phyloP scores from a whole-genome alignment of 169 alveolate genomes.

The Cystoisospora suis region DNA sequence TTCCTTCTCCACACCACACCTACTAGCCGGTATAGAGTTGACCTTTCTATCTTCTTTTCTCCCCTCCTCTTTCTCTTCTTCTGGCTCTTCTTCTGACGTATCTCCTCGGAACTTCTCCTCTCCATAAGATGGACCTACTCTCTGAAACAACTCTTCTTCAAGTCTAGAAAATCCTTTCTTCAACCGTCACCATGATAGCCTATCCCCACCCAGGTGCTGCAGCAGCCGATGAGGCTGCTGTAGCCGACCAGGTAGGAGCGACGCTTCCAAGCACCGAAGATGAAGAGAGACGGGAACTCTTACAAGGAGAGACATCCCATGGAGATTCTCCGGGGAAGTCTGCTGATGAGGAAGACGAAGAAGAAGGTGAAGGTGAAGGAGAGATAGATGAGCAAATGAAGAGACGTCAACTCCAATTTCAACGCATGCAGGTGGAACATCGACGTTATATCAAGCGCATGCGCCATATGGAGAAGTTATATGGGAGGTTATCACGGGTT shows the following conservation, averaged over 20 bases:
- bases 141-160: no score
- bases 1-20: no score
- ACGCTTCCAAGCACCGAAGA: neutral
- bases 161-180: no score
- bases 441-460: neutral
- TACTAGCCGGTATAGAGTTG: no score
- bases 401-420: no score
- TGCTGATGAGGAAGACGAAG: neutral
- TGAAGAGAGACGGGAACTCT: neutral
- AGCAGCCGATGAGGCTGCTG: neutral
- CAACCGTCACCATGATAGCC: neutral
- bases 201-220: neutral
- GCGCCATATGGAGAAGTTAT: neutral
- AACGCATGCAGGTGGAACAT: neutral
- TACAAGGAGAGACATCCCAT: no score
- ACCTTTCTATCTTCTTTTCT: no score
- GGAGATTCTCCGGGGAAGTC: no score
- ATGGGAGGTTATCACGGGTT: neutral
- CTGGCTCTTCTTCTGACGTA: no score
- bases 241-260: neutral
- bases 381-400: neutral
- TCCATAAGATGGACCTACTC: no score
- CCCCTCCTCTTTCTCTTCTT: no score
- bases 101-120: no score
- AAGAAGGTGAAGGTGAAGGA: neutral